A percentile compares a stretch with the other conserved stretches of the same genome.
Conservation (phyloP, 192 early-diverging fungal species). For the Umbelopsis isabellina region DNA sequence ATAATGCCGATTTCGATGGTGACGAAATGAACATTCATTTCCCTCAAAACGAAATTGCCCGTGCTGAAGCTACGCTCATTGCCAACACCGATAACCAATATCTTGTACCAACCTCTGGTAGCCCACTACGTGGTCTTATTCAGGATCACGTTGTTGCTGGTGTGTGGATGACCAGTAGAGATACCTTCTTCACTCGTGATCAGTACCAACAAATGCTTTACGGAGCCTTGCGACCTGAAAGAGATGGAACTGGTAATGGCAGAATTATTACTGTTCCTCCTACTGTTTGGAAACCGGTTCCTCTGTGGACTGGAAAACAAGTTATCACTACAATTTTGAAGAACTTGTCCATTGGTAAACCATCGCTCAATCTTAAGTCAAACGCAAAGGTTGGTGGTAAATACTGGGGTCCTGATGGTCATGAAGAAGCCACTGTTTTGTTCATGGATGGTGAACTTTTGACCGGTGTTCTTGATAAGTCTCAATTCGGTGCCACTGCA, state of each 20-base stretch:
- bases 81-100: conserved; percentile 96
- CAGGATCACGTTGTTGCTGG: conserved; percentile 99
- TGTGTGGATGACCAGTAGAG: conserved; percentile 88
- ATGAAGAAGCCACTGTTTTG: conserved; percentile 85
- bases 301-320: conserved; percentile 98
- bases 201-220: conserved; percentile 97
- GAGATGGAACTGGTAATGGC: conserved; percentile 67
- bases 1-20: conserved; percentile 99
- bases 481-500: conserved; percentile 92
- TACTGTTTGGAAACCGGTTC: conserved; percentile 82
- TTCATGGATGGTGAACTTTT: conserved; percentile 89
- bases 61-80: conserved; percentile 95
- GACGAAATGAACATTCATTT: conserved; percentile 99
- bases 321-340: conserved; percentile 90
- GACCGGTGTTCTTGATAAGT: conserved; percentile 95
- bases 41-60: conserved; percentile 96
- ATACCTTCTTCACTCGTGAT: conserved; percentile 83
- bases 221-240: conserved; percentile 84
- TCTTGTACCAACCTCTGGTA: conserved; percentile 94
- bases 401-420: conserved; percentile 80
- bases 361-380: conserved; percentile 85
- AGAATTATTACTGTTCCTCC: conserved; percentile 86
- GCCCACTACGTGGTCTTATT: conserved; percentile 96
- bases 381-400: conserved; percentile 85
- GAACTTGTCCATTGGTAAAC: conserved; percentile 81